Evolutionary conservation across 1,139 yeast species (phyloP).

Genomic region (Arxiozyma bovina): DNA sequence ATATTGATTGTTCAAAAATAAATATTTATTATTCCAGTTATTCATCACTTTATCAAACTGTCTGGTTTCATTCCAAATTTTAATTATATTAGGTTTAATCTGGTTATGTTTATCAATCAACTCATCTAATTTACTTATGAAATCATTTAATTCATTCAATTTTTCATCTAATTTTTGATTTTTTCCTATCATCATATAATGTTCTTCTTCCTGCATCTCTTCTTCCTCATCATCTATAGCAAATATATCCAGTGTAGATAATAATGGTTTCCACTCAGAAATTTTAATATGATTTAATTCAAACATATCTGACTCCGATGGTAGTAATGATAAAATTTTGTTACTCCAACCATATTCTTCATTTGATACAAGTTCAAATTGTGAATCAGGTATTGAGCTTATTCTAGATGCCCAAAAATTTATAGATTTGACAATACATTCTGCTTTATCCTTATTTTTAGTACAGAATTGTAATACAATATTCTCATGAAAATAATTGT

Average conservation of each 20-base stretch:
- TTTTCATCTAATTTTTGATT: slow-evolving; percentile 7
- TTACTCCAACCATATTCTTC: slow-evolving; percentile 77
- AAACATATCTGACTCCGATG: background rate
- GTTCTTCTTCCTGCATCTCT: too few relatives aligned
- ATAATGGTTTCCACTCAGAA: slow-evolving; percentile 36
- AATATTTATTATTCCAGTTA: slow-evolving; percentile 35
- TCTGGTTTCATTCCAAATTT: slow-evolving; percentile 33
- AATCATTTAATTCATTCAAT: slow-evolving; percentile 12
- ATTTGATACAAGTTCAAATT: slow-evolving; percentile 52
- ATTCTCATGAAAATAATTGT: background rate
- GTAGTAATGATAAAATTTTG: slow-evolving; percentile 12
- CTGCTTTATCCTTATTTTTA: slow-evolving; percentile 60
- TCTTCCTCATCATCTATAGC: slow-evolving; percentile 15
- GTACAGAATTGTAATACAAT: slow-evolving; percentile 32
- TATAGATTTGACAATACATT: slow-evolving; percentile 65
- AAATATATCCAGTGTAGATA: slow-evolving; percentile 30
- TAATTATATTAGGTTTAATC: slow-evolving; percentile 27
- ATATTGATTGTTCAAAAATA: slow-evolving; percentile 30
- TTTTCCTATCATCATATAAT: background rate
- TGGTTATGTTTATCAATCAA: slow-evolving; percentile 32
- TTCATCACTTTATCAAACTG: slow-evolving; percentile 30
- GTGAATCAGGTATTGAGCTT: slow-evolving; percentile 59
- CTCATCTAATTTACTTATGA: slow-evolving; percentile 27
- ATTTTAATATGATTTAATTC: background rate
- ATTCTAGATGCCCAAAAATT: slow-evolving; percentile 88